A percentile compares a stretch with the other conserved stretches of the same genome.
phyloP scores from a whole-genome alignment of 805 yeast genomes.

The Kodamaea restingae region DNA sequence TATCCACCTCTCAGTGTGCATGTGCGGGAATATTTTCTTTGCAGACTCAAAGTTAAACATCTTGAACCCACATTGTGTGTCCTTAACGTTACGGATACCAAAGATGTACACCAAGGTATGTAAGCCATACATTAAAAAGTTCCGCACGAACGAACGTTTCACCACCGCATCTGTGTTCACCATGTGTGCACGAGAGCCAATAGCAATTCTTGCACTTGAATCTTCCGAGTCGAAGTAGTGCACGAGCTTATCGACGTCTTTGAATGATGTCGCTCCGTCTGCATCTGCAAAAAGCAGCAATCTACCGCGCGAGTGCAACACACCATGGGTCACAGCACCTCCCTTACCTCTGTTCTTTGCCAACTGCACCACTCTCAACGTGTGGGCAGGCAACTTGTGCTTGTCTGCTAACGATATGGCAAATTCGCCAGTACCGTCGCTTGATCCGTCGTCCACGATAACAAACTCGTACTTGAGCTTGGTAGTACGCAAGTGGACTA shows the following conservation, averaged over 20 bases:
- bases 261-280: conserved; percentile 88
- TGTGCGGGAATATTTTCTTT: conserved; percentile 66
- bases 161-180: conserved; percentile 94
- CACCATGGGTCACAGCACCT: conserved; percentile 94
- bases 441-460: conserved; percentile 89
- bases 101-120: conserved; percentile 82
- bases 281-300: conserved; percentile 91
- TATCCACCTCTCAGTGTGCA: conserved; percentile 98
- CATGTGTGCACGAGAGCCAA: conserved; percentile 97
- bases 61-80: conserved; percentile 98
- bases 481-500: conserved; percentile 45
- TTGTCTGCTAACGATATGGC: conserved; percentile 61
- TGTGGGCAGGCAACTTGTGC: conserved; percentile 49
- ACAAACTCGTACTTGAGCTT: conserved; percentile 61
- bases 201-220: conserved; percentile 57
- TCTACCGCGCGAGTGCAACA: conserved; percentile 68
- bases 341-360: conserved; percentile 80
- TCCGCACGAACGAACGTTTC: conserved; percentile 82
- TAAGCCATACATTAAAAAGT: conserved; percentile 87
- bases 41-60: conserved; percentile 74
- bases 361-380: conserved; percentile 66
- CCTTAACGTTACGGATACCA: conserved; percentile 82
- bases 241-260: conserved; percentile 50
- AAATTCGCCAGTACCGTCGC: conserved; percentile 70
- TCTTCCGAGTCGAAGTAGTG: conserved; percentile 16